Base-by-base conservation (phyloP, 78 protist genomes). In the Dictyostelium capitatum region DNA sequence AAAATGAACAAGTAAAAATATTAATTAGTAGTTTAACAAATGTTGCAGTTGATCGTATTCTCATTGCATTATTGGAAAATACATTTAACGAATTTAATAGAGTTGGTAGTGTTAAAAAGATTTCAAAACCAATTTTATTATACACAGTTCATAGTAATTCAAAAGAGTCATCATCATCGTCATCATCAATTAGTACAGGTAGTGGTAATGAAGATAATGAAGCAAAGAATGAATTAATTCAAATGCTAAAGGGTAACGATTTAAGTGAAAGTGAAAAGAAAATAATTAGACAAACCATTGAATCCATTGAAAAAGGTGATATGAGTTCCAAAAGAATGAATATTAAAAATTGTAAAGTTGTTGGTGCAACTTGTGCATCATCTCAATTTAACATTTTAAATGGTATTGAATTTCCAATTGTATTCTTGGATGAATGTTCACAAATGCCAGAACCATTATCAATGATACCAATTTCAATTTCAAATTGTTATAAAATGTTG, bases 11-110 rank as follows among this genome's bases (percentile, higher is more conserved):
- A 20, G 30, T 74, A 43, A 85, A 83, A 54, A 56, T 97, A 9
- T 28, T 96, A 56, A 37, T 97, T 0, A 54, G 94, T 3, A 89
- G 96, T 14, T 32, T 79, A 12, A 97, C 98, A n/a, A 97, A 97
- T 78, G 87, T 82, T 3, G 98, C 98, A 9, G 98, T 97, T 11
- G 98, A 97, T 47, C 32, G 96, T 37, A 73, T 97, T n/a, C 92
- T 97, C 15, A 50, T 41, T 0, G 83, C 89, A 12, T 82, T 97
- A 74, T 46, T 96, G 3, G 62, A 65, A n/a, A 75, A 77, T 12
- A 90, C 91, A n/a, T 95, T 48, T 74, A 41, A 17, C 15, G 85
- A 89, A 41, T 96, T 97, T 64, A 70, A 82, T 25, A 48, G 98
- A 4, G 97, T 97, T 57, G 98, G 98, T 14, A 51, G 91, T 32